A percentile compares a stretch with the other conserved stretches of the same genome.
These are phyloP conservation scores for Daldinia grandis DNA, from an alignment of 495 filamentous ascomycete species.

Conservation along the genomic window DNA sequence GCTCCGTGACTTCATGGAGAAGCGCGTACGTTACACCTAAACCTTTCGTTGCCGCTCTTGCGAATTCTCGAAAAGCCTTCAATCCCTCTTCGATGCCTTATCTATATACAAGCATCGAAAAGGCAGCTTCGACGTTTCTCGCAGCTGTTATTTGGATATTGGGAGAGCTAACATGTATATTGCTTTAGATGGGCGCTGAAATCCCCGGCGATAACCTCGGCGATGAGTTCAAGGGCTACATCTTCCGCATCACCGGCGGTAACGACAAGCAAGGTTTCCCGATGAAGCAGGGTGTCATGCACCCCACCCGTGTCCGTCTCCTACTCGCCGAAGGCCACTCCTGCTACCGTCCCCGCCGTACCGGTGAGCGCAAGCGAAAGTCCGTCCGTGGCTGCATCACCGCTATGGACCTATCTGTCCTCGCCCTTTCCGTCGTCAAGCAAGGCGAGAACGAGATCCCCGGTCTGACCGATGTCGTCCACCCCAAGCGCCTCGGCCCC, in stretches of 20 bases:
- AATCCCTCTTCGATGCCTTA: conserved; percentile 2
- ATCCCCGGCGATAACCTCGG: conserved; percentile 92
- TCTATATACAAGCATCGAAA: neutral
- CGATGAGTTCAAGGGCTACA: conserved; percentile 98
- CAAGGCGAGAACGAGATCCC: conserved; percentile 93
- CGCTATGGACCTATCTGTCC: conserved; percentile 89
- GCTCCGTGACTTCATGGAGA: conserved; percentile 67
- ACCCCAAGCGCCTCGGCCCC: conserved; percentile 97
- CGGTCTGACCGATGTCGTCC: conserved; percentile 93
- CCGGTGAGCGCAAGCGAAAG: conserved; percentile 99
- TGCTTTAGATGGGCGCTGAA: conserved; percentile 88
- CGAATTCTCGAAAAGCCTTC: conserved; percentile 7
- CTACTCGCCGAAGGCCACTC: conserved; percentile 91
- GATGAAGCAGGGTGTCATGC: conserved; percentile 99
- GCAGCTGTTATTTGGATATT: neutral
- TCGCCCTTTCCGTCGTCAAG: conserved; percentile 95
- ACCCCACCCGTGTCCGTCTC: conserved; percentile 96
- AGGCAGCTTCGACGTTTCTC: neutral
- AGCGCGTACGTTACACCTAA: conserved; percentile 46
- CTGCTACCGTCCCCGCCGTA: conserved; percentile 97
- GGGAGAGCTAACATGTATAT: conserved; percentile 43
- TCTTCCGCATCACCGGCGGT: conserved; percentile 97
- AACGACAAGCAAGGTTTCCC: conserved; percentile 99
- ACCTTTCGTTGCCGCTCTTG: conserved; percentile 7
- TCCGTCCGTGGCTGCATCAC: conserved; percentile 98